phyloP scores from a whole-genome alignment of 108 stramenopile genomes.

The Stephanodiscus triporus region DNA sequence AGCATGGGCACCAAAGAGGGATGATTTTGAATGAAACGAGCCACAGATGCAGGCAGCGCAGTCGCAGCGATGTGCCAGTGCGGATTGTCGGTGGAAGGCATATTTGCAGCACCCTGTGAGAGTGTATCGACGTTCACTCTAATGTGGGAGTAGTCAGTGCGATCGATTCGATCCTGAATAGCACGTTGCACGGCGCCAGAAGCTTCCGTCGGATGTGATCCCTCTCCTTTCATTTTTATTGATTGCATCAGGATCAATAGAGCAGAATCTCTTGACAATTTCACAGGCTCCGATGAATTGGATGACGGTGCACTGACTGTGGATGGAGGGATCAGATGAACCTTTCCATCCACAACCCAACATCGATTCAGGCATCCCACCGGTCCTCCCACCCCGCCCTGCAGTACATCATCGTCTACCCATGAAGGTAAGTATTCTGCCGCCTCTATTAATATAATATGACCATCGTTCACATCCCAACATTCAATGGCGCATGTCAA shows the following conservation, averaged over 20 bases:
- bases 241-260: slow-evolving; percentile 25
- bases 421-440: slow-evolving; percentile 70
- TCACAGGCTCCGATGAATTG: background rate
- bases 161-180: slow-evolving; percentile 47
- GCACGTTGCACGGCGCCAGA: slow-evolving; percentile 41
- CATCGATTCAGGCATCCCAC: slow-evolving; percentile 56
- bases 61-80: slow-evolving; percentile 45
- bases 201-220: slow-evolving; percentile 2
- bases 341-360: slow-evolving; percentile 66
- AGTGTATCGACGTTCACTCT: background rate
- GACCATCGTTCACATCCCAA: slow-evolving; percentile 79
- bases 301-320: background rate
- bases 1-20: slow-evolving; percentile 34
- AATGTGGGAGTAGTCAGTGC: slow-evolving; percentile 17
- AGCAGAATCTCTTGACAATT: slow-evolving; percentile 30
- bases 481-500: slow-evolving; percentile 55
- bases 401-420: slow-evolving; percentile 64
- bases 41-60: slow-evolving; percentile 40
- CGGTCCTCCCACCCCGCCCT: slow-evolving; percentile 54
- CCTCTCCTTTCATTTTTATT: slow-evolving; percentile 1
- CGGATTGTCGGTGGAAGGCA: background rate
- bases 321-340: slow-evolving; percentile 56
- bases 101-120: background rate
- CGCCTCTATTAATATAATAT: slow-evolving; percentile 70
- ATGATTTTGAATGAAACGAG: slow-evolving; percentile 34